phyloP scores from a whole-genome alignment of 2,329 filamentous ascomycete genomes.

The Monosporascus sp. region DNA sequence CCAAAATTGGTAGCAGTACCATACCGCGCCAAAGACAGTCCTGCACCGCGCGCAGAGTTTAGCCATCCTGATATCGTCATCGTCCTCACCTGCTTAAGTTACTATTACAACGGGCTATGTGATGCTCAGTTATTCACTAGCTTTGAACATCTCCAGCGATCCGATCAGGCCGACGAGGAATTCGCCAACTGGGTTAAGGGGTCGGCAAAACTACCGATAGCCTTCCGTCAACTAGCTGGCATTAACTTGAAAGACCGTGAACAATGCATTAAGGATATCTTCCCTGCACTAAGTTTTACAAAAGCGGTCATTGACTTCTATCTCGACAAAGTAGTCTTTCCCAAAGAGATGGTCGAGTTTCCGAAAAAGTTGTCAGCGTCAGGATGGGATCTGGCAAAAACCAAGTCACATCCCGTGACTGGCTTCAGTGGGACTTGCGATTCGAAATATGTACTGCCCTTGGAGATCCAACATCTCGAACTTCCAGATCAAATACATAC shows the following conservation, averaged over 20 bases:
- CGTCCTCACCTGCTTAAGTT: conserved; percentile 48
- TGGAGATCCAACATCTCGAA: conserved; percentile 51
- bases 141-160: conserved; percentile 42
- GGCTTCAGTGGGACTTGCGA: conserved; percentile 71
- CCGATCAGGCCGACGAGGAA: conserved; percentile 46
- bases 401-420: conserved; percentile 44
- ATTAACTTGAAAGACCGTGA: conserved; percentile 54
- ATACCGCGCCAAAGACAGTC: conserved; percentile 54
- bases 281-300: conserved; percentile 44
- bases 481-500: conserved; percentile 53
- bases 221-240: conserved; percentile 37
- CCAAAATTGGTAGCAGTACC: conserved; percentile 49
- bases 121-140: conserved; percentile 43
- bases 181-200: conserved; percentile 45
- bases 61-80: conserved; percentile 57
- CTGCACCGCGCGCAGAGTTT: conserved; percentile 52
- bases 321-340: conserved; percentile 52
- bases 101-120: conserved; percentile 51
- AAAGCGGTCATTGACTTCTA: conserved; percentile 60
- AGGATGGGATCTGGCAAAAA: conserved; percentile 58
- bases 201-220: conserved; percentile 23
- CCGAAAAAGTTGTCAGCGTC: conserved; percentile 58
- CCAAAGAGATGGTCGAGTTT: conserved; percentile 58
- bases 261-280: conserved; percentile 45
- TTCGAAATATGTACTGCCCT: conserved; percentile 50